Evolutionary conservation across 768 basidiomycete genomes (phyloP).

Genomic region (Hemileccinum impolitum): DNA sequence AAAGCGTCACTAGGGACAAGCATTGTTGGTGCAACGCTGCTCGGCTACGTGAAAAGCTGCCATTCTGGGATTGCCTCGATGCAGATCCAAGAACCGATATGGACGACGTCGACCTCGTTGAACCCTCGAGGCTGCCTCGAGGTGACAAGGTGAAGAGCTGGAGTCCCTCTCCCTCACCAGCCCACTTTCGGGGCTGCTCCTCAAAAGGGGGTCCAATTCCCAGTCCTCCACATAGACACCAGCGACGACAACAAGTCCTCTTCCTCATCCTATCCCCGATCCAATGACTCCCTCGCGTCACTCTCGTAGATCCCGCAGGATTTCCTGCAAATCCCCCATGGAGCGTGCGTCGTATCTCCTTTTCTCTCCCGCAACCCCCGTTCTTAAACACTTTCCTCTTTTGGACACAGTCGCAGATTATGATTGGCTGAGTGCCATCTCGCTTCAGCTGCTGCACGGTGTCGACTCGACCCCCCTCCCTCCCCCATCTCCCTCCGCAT

Average conservation of each 20-base stretch:
- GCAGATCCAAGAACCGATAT: conserved; percentile 30
- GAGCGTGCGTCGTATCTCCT: conserved; percentile 27
- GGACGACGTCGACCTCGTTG: conserved; percentile 22
- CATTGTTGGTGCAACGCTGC: no score
- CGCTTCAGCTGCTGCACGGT: conserved; percentile 22
- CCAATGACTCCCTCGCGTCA: conserved; percentile 34
- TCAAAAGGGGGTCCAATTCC: conserved; percentile 30
- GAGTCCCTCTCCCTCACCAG: conserved; percentile 15
- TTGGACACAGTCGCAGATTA: conserved; percentile 31
- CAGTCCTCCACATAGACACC: conserved; percentile 7
- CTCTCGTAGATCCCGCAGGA: conserved; percentile 42
- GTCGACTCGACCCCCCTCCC: conserved; percentile 1
- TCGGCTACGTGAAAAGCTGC: no score
- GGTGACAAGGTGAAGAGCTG: conserved; percentile 38
- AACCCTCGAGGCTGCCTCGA: conserved; percentile 37
- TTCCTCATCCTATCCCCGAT: background rate
- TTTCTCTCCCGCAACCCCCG: conserved; percentile 11
- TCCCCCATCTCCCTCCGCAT: conserved; percentile 19
- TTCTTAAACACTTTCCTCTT: conserved; percentile 35
- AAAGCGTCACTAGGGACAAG: no score
- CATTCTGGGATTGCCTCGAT: conserved; percentile 11
- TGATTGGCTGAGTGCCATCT: conserved; percentile 22
- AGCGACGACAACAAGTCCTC: background rate
- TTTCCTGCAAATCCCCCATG: conserved; percentile 39
- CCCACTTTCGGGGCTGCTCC: conserved; percentile 17